Evolutionary conservation across 805 yeast species (phyloP).

Genomic region (Maudiozyma turicensis): DNA sequence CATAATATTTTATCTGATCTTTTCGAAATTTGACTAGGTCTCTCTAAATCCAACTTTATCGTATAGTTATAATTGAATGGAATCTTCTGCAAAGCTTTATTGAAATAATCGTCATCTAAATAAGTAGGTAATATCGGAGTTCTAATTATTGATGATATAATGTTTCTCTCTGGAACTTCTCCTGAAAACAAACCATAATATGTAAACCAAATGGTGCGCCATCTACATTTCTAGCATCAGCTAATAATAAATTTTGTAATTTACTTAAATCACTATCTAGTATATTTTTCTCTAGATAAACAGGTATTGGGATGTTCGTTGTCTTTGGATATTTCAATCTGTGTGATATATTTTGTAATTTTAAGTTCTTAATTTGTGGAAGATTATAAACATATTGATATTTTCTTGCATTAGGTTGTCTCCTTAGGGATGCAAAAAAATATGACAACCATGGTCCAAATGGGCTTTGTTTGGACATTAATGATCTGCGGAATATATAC

Average conservation of each 20-base stretch:
- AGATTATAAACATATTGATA: constrained; percentile 8
- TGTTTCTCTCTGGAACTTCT: not conserved
- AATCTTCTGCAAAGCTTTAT: not conserved
- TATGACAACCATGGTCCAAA: constrained; percentile 3
- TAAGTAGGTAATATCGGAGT: not conserved
- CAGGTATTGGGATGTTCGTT: not conserved
- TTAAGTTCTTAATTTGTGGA: constrained; percentile 5
- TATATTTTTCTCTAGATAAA: not conserved
- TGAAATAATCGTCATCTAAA: not conserved
- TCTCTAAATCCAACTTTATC: not conserved
- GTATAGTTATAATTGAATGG: constrained; percentile 3
- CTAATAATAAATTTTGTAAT: not conserved
- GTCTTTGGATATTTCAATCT: not conserved
- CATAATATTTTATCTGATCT: constrained; percentile 7
- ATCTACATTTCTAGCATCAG: not conserved
- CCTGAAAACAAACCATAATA: not conserved
- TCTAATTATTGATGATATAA: not conserved
- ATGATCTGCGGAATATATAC: too few relatives aligned
- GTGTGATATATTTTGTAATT: not conserved
- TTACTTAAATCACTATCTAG: not conserved
- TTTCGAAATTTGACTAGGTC: not conserved
- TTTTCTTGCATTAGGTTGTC: constrained; percentile 2
- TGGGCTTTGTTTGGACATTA: too few relatives aligned
- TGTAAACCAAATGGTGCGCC: not conserved
- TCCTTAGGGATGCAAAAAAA: constrained; percentile 5